Evolutionary conservation across 2,329 filamentous ascomycete genomes (phyloP), one percentile per base, ranked within the genome.

Genomic region (Calonectria pseudoturangicola): DNA sequence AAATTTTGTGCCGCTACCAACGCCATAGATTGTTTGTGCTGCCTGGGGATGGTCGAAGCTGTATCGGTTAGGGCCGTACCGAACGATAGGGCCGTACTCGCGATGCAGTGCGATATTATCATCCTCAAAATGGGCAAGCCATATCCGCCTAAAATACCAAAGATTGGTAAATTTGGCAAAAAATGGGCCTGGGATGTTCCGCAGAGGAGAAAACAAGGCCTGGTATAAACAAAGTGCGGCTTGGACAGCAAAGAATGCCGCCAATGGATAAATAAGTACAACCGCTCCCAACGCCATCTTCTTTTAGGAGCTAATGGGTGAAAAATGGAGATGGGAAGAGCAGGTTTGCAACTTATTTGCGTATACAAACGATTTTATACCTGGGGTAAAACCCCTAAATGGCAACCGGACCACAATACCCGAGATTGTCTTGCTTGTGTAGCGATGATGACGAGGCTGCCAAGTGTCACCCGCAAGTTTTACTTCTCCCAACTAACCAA

Each of bases 51-150:
- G 47, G 25, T 30, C 33, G 21, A 66, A 54, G 16, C 36, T 66
- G 13, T 56, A 54, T 43, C 64, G 48, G 25, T 54, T 66, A 15
- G 63, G 63, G 12, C 63, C 47, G 25, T 66, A 66, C 12, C 47
- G 47, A 27, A 75, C 73, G 2, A 73, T 28, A 8, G n/a, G 56
- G 4, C 74, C 73, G 50, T 75, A 41, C 16, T 54, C 64, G 0
- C 62, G 48, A 28, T 75, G 73, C 0, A 75, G 47, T 4, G 33
- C 48, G 16, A 75, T 56, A 1, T 74, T 73, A 13, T 68, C 43
- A 16, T 68, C 18, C 0, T 75, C 70, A 16, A 71, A 67, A 30
- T 71, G 41, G 6, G 66, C 60, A 7, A 47, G 13, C 41, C 65
- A 66, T 2, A 74, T 63, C 4, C 60, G 48, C 0, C 63, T n/a